A percentile compares a stretch with the other conserved stretches of the same genome.
phyloP scores from a whole-genome alignment of 2,329 filamentous ascomycete species.

The Paraphoma chrysanthemicola region DNA sequence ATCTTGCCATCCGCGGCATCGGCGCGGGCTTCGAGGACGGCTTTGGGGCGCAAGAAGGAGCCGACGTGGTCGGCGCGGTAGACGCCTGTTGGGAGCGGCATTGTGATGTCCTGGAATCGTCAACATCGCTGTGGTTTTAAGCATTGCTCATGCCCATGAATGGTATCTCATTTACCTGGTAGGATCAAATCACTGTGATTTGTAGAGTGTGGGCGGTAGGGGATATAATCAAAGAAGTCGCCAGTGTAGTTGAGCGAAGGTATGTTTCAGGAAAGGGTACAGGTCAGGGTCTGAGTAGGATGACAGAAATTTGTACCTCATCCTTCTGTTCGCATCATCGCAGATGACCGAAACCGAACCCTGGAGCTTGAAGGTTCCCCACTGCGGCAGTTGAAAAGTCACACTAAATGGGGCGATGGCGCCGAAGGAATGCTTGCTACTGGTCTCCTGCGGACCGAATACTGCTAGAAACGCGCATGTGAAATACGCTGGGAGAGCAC shows the following conservation, averaged over 20 bases:
- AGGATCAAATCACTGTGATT: too few species aligned
- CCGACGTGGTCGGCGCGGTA: constrained; percentile 63
- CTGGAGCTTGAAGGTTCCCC: constrained; percentile 34
- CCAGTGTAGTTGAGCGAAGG: background rate
- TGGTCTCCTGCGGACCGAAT: background rate
- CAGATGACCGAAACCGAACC: constrained; percentile 9
- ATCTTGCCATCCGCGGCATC: constrained; percentile 55
- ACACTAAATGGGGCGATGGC: constrained; percentile 12
- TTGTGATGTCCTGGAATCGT: constrained; percentile 17
- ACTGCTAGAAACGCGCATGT: background rate
- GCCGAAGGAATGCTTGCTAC: constrained; percentile 10
- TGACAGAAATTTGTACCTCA: constrained; percentile 9
- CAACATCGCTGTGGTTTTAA: background rate
- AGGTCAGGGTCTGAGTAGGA: background rate
- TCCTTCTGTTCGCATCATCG: constrained; percentile 10
- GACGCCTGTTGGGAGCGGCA: constrained; percentile 49
- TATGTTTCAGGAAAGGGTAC: constrained; percentile 1
- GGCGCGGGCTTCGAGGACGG: constrained; percentile 58
- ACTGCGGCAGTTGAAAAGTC: constrained; percentile 46
- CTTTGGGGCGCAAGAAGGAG: constrained; percentile 61
- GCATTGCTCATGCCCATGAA: too few species aligned
- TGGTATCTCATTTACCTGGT: too few species aligned
- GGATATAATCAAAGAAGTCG: background rate
- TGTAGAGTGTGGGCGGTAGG: too few species aligned
- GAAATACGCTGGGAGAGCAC: background rate